These are phyloP conservation scores for Daldinia grandis DNA, from an alignment of 495 filamentous ascomycete genomes.

Conservation along the genomic window DNA sequence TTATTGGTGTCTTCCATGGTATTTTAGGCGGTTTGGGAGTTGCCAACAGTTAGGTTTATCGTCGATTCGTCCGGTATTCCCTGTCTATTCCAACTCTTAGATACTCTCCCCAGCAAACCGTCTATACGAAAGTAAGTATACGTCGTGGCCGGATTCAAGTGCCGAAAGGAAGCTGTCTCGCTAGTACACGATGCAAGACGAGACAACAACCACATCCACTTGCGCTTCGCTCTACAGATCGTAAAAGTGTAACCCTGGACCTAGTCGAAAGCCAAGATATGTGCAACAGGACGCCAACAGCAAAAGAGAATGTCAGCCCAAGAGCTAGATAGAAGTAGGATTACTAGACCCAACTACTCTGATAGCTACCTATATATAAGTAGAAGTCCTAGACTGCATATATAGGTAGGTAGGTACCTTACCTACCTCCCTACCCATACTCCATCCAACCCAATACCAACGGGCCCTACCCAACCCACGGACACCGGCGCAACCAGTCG, in stretches of 20 bases:
- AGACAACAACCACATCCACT: neutral
- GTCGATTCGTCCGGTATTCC: neutral
- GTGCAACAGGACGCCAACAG: neutral
- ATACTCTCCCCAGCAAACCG: neutral
- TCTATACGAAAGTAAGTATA: constrained; percentile 1
- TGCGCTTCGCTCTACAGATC: neutral
- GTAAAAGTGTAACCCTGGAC: neutral
- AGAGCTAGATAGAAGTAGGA: neutral
- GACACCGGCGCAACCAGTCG: neutral
- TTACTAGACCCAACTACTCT: neutral
- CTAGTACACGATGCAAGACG: neutral
- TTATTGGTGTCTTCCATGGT: constrained; percentile 15
- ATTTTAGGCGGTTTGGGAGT: neutral
- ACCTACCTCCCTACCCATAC: neutral
- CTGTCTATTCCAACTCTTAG: neutral
- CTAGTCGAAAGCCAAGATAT: neutral
- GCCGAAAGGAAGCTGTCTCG: neutral
- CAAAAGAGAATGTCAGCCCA: neutral
- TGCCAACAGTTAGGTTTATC: neutral
- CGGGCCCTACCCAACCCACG: neutral
- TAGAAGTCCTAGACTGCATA: neutral
- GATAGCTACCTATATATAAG: neutral
- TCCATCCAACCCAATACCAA: neutral
- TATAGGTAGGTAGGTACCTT: neutral
- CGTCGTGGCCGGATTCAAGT: neutral